Percentiles rank a stretch among this genome's conserved stretches.
Conservation (phyloP, 1,284 basidiomycete species). For the Macrocybe sp. region DNA sequence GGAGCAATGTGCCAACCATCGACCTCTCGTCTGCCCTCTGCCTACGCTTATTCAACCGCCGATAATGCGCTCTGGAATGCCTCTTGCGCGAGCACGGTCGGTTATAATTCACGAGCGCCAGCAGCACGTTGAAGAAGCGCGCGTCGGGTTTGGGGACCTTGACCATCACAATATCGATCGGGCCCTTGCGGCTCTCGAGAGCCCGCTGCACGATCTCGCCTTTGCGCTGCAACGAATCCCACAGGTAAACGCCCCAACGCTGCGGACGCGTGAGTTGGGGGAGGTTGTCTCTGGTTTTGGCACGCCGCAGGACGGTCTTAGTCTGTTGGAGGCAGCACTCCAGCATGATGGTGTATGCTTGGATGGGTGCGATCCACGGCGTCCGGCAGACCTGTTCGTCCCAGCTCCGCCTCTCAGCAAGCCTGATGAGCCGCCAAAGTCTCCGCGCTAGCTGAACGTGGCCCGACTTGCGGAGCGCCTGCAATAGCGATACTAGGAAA, state of each 20-base stretch:
- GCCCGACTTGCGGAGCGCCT: conserved; percentile 55
- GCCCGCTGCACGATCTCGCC: not conserved
- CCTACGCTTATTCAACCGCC: not conserved
- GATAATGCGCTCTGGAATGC: too few relatives aligned
- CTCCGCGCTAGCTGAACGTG: conserved; percentile 53
- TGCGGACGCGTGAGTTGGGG: not conserved
- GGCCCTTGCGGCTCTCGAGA: conserved; percentile 5
- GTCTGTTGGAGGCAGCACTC: conserved; percentile 38
- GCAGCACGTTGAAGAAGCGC: conserved; percentile 62
- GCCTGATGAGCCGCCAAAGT: conserved; percentile 56
- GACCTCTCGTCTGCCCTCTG: not conserved
- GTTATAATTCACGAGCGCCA: conserved; percentile 41
- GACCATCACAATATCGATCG: conserved; percentile 12
- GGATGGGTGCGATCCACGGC: conserved; percentile 60
- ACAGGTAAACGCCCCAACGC: not conserved
- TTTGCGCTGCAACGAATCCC: not conserved
- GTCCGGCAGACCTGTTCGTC: not conserved
- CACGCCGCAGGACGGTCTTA: not conserved
- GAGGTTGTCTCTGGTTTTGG: not conserved
- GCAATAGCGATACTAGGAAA: conserved; percentile 53
- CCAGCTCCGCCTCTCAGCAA: conserved; percentile 54
- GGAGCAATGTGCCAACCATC: conserved; percentile 34
- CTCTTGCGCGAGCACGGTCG: conserved; percentile 19
- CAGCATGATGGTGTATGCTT: conserved; percentile 71
- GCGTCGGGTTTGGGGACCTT: conserved; percentile 48